Conservation (phyloP, 2,329 filamentous ascomycete species). For the Verticillium tricorpus region DNA sequence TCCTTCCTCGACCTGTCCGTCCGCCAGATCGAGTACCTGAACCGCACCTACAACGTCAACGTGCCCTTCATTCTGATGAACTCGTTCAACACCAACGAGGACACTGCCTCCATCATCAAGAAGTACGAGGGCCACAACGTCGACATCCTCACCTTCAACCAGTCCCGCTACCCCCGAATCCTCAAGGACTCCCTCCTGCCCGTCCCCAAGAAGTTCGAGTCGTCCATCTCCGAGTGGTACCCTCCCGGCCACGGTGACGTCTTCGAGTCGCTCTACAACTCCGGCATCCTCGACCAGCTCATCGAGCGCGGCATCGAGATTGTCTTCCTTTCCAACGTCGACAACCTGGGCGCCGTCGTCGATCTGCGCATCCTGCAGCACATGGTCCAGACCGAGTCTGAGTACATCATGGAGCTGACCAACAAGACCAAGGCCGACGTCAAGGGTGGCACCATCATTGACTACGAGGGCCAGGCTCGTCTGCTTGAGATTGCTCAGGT, state of each 20-base stretch:
- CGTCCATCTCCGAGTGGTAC: slow-evolving; percentile 94
- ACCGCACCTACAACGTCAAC: slow-evolving; percentile 95
- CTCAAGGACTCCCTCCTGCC: slow-evolving; percentile 97
- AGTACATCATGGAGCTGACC: slow-evolving; percentile 99
- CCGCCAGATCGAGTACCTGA: slow-evolving; percentile 97
- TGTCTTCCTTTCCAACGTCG: slow-evolving; percentile 97
- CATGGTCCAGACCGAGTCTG: slow-evolving; percentile 95
- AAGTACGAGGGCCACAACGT: slow-evolving; percentile 99
- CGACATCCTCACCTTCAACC: slow-evolving; percentile 98
- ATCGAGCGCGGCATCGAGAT: slow-evolving; percentile 93
- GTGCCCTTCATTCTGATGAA: slow-evolving; percentile 99
- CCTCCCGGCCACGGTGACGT: slow-evolving; percentile 98
- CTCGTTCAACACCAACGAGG: slow-evolving; percentile 99
- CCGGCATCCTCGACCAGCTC: slow-evolving; percentile 93
- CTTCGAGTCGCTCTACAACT: slow-evolving; percentile 99
- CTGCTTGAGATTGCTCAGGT: slow-evolving; percentile 98
- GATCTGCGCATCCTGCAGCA: slow-evolving; percentile 98
- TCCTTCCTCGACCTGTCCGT: slow-evolving; percentile 99
- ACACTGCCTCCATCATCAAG: slow-evolving; percentile 99
- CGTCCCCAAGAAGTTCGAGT: slow-evolving; percentile 84
- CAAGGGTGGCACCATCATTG: slow-evolving; percentile 99
- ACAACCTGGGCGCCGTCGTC: slow-evolving; percentile 96
- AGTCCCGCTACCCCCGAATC: slow-evolving; percentile 96
- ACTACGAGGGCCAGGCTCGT: slow-evolving; percentile 95
- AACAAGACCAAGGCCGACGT: slow-evolving; percentile 99